A percentile compares a stretch with the other conserved stretches of the same genome.
These are phyloP conservation scores for Penicillium diatomitis DNA, from an alignment of 495 filamentous ascomycete species.

Conservation along the genomic window DNA sequence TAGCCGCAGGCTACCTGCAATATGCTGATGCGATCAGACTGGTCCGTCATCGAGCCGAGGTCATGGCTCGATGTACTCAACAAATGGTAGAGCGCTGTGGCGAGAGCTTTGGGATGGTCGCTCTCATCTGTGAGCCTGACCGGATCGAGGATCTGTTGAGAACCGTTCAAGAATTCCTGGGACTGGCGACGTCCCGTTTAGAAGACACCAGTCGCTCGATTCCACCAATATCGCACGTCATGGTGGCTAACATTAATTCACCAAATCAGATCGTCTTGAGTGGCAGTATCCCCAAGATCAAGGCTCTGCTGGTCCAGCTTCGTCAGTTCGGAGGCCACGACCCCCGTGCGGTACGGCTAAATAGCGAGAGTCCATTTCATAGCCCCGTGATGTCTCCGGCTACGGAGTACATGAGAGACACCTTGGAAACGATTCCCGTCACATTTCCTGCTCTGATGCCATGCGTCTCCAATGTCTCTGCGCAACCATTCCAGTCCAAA, in stretches of 20 bases:
- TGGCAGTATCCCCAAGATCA: constrained; percentile 78
- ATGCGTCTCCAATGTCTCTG: constrained; percentile 80
- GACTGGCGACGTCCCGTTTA: constrained; percentile 47
- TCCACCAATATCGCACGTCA: constrained; percentile 73
- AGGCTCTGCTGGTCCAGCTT: constrained; percentile 76
- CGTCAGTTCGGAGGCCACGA: constrained; percentile 91
- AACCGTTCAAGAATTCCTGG: constrained; percentile 74
- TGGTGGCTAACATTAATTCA: constrained; percentile 89
- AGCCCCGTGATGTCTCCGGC: constrained; percentile 88
- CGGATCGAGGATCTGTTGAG: constrained; percentile 58
- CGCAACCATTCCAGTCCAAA: constrained; percentile 61
- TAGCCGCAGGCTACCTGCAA: constrained; percentile 66
- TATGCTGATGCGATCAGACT: constrained; percentile 71
- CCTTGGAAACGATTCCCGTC: constrained; percentile 51
- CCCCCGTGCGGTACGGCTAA: constrained; percentile 77
- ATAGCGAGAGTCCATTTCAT: constrained; percentile 88
- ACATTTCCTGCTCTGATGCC: constrained; percentile 66
- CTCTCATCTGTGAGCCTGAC: constrained; percentile 73
- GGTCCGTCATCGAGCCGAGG: constrained; percentile 70
- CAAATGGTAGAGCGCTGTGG: constrained; percentile 53
- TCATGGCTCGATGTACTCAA: constrained; percentile 70
- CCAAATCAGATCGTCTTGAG: constrained; percentile 94
- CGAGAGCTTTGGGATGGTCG: constrained; percentile 83
- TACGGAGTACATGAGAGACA: constrained; percentile 54
- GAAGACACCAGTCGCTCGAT: constrained; percentile 55